phyloP scores from a whole-genome alignment of 805 yeast species.

The Metschnikowia amazonensis region DNA sequence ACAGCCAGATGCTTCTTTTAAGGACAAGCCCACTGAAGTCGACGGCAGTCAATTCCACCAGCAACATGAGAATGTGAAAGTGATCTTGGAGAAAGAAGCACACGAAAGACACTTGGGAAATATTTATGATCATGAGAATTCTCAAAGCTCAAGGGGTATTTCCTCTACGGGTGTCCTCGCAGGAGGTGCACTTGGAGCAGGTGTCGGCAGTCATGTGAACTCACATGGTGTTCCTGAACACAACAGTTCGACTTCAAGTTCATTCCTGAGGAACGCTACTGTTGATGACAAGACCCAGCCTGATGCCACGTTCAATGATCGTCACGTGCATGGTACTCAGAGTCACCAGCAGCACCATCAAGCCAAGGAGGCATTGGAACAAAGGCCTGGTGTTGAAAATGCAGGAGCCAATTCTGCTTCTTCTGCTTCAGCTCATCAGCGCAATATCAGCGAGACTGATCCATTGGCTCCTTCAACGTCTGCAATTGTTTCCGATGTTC shows the following conservation, averaged over 20 bases:
- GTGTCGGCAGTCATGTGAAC: conserved; percentile 5
- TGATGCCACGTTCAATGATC: conserved; percentile 1
- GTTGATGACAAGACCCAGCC: conserved; percentile 2
- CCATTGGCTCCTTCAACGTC: neutral
- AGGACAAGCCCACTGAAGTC: neutral
- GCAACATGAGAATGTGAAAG: conserved; percentile 7
- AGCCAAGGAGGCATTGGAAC: conserved; percentile 1
- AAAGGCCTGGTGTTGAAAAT: neutral
- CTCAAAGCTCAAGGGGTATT: neutral
- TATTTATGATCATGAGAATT: neutral
- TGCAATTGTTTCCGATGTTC: neutral
- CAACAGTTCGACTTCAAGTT: neutral
- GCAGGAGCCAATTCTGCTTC: neutral
- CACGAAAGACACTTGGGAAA: conserved; percentile 4
- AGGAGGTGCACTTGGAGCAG: conserved; percentile 5
- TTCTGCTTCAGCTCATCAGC: neutral
- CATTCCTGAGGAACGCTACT: neutral
- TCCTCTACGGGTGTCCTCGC: neutral
- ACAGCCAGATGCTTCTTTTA: conserved; percentile 7
- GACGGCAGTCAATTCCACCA: conserved; percentile 5
- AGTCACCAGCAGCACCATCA: neutral
- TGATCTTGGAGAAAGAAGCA: conserved; percentile 5
- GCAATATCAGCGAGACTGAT: neutral
- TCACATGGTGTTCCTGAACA: neutral
- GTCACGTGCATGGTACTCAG: neutral